Conservation (phyloP, 2,329 filamentous ascomycete genomes). For the Claviceps fusiformis region DNA sequence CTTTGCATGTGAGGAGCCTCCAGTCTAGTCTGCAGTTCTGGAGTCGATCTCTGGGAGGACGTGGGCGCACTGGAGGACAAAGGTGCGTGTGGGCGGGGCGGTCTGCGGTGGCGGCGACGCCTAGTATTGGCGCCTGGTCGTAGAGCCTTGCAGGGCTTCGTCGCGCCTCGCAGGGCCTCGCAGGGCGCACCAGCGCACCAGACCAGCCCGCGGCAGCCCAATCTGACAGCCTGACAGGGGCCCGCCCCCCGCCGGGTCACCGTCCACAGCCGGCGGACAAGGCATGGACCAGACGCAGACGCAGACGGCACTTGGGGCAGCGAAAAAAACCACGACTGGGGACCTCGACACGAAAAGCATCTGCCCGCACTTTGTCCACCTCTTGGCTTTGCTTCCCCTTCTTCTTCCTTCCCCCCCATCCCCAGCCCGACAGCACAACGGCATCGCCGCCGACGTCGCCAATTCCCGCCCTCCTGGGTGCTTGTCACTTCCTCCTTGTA, state of each 20-base stretch:
- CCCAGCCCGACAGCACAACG: slow-evolving; percentile 15
- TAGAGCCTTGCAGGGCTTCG: neutral
- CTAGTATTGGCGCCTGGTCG: too few species aligned
- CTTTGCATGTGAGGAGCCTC: too few species aligned
- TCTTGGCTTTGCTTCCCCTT: slow-evolving; percentile 10
- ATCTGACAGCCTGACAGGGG: neutral
- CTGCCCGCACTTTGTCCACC: slow-evolving; percentile 11
- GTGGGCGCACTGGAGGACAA: too few species aligned
- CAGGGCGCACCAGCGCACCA: neutral
- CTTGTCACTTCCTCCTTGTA: slow-evolving; percentile 6
- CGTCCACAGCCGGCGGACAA: too few species aligned
- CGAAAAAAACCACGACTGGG: slow-evolving; percentile 14
- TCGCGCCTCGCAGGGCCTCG: neutral
- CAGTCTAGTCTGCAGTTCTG: too few species aligned
- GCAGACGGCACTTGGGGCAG: neutral
- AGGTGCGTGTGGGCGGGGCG: too few species aligned
- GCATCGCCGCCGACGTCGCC: slow-evolving; percentile 15
- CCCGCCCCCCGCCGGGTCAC: too few species aligned
- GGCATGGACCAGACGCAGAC: neutral
- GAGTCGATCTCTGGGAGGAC: too few species aligned
- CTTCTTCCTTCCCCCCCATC: slow-evolving; percentile 8
- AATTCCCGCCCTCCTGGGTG: slow-evolving; percentile 11
- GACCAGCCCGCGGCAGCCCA: too few species aligned
- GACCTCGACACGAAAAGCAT: slow-evolving; percentile 11
- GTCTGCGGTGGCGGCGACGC: too few species aligned